Base-by-base conservation (phyloP, 2,329 filamentous ascomycete species). In the Fusarium fujikuroi region DNA sequence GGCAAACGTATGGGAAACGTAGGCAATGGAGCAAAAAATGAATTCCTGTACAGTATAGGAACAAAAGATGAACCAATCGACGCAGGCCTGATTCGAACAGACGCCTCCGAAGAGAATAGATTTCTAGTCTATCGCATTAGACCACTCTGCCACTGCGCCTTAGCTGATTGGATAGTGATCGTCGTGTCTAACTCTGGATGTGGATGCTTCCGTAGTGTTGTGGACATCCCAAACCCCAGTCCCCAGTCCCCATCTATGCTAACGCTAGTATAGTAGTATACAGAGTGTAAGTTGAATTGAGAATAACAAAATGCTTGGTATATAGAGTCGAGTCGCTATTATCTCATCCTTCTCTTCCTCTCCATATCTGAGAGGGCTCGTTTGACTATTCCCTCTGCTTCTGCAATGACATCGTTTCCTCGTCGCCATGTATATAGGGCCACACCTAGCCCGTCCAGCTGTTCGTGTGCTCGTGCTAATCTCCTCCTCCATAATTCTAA, bases 401-500 rank as follows among this genome's bases (percentile, higher is more conserved):
- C 91, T 2, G 85, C 85, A 63, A 89, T 85, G 12, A 93, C 92
- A 83, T 96, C 93, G 34, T 86, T 85, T 0, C 93, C 93, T 16
- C 87, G 88, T 46, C 92, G 86, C 93, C 93, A 96, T 25, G 88
- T 93, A 71, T 92, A 89, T 40, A 96, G 79, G 72, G 87, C 83
- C 2, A 96, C 92, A 8, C 92, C 92, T 43, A 90, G 84, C 9
- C 85, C 83, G n/a, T 89, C 88, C 15, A 95, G 85, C 43, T 84
- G 81, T 36, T 90, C 84, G 71, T 92, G 90, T 7, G 93, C 93
- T 49, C 89, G 84, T 46, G 87, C 87, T 83, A 93, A 89, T 44
- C 93, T 84, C 63, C 91, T 87, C 69, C 87, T 85, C 93, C 93
- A 96, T 53, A 94, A 78, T 67, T 92, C 91, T 62, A 94, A 85